Evolutionary conservation across 306 rosid genomes (phyloP), one percentile per base, ranked within the genome.

Genomic region (Ormosia semicastrata): DNA sequence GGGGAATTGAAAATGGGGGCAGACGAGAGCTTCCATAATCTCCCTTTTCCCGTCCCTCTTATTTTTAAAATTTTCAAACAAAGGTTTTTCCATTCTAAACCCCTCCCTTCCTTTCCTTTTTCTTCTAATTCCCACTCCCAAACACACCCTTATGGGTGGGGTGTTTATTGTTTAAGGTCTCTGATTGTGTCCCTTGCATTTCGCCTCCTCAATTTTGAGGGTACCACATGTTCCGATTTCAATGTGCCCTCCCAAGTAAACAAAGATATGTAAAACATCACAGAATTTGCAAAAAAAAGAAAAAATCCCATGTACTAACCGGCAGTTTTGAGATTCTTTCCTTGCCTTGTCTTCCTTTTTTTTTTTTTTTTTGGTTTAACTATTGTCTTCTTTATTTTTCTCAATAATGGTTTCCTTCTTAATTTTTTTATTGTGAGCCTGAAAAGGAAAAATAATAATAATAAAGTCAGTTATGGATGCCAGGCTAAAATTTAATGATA

Each of bases 401-500:
- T 70, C 67, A 66, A 7, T 41, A 15, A 49, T 46, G 53, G 60
- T 59, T 75, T 57, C 66, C 33, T 54, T 24, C 49, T 49, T 54
- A 11, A 53, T 6, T 6, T 13, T 34, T 69, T 50, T 40, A 70
- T 71, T 71, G 66, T 40, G 32, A 40, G 18, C 13, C 12, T 24
- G 6, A 53, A 76, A 58, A 39, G 9, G 69, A 71, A 73, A 8
- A 47, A 78, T 30, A 30, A 47, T 11, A 78, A 71, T 24, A 68
- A 58, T 74, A 73, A 52, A 50, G 44, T 29, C 39, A 57, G 39
- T 40, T 44, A 47, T 49, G 52, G 58, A 63, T 82, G 82, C 76
- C 82, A 78, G 75, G 58, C 82, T 66, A 66, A 78, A 73, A 80
- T 73, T 37, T 34, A 76, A 62, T 41, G 77, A 74, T 67, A 76